Base-by-base conservation (phyloP, 1,284 basidiomycete species). In the Sporisorium graminicola region DNA sequence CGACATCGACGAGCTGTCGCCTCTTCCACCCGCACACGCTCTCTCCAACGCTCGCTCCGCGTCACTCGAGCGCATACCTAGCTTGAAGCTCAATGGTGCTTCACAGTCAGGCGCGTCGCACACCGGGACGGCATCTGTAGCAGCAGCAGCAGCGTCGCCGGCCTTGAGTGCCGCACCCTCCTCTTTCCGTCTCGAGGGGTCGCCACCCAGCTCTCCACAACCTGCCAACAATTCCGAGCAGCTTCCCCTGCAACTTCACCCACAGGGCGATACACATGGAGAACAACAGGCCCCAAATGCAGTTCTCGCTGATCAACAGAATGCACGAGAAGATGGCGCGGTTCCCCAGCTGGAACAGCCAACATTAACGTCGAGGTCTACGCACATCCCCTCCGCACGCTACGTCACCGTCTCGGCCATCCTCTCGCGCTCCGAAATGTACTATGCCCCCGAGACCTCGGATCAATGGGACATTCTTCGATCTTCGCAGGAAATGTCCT, bases 361-460 rank as follows among this genome's bases (percentile, higher is more conserved):
- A 14, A 29, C 37, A 0, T n/a, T 24, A 7, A 46, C 27, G 3
- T 56, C 51, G 24, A 33, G 31, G 2, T 4, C 42, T 16, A 51
- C 35, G 18, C n/a, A 43, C 2, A 14, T 56, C 2, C 55, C 58
- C 9, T 52, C 71, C 3, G 78, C 78, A 26, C 72, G 70, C 35
- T 79, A 79, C 35, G 73, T 82, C 24, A 82, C 80, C 0, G 80
- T 79, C 1, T 80, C 79, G 1, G 72, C 80, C n/a, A 74, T 82
- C 50, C 77, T 82, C 5, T 80, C 78, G n/a, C 73, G 80, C 35
- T 79, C 80, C 12, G 65, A 72, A 26, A 61, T 76, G 60, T 76
- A 76, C 62, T 76, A 71, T 18, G 61, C 64, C n/a, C 62, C 65
- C 9, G 70, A 61, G 16, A 33, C 62, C 2, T 66, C 65, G 3